Conservation (phyloP, 164 flowering plant genomes). For the Sextonia rubra region DNA sequence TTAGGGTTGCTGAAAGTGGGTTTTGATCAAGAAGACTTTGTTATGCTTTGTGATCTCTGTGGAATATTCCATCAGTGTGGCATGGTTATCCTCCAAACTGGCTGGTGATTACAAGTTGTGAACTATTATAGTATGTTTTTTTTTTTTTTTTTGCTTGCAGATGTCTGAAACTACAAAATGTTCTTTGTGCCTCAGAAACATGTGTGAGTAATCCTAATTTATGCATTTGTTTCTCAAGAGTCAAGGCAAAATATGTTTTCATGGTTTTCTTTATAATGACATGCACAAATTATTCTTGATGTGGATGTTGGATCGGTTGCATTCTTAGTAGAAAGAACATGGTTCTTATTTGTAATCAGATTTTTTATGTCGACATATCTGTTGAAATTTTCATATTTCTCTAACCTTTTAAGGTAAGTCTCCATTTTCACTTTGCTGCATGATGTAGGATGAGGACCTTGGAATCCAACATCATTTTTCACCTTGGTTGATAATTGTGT, state of each 20-base stretch:
- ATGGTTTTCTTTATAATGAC: too few relatives aligned
- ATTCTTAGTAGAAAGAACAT: too few relatives aligned
- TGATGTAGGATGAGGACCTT: too few relatives aligned
- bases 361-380: too few relatives aligned
- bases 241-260: neutral
- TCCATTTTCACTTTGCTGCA: too few relatives aligned
- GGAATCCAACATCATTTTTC: too few relatives aligned
- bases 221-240: neutral
- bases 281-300: too few relatives aligned
- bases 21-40: neutral
- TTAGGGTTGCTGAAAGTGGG: neutral
- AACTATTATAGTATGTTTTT: neutral
- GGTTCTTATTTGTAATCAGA: too few relatives aligned
- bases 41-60: neutral
- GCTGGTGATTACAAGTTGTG: neutral
- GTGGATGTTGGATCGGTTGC: too few relatives aligned
- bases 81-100: neutral
- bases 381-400: too few relatives aligned
- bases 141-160: constrained; percentile 35
- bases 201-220: constrained; percentile 48
- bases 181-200: constrained; percentile 54
- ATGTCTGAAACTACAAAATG: constrained; percentile 67
- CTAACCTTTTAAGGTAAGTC: too few relatives aligned
- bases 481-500: too few relatives aligned
- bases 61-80: neutral